phyloP scores from a whole-genome alignment of 2,329 filamentous ascomycete genomes.

The Neonectria coccinea region DNA sequence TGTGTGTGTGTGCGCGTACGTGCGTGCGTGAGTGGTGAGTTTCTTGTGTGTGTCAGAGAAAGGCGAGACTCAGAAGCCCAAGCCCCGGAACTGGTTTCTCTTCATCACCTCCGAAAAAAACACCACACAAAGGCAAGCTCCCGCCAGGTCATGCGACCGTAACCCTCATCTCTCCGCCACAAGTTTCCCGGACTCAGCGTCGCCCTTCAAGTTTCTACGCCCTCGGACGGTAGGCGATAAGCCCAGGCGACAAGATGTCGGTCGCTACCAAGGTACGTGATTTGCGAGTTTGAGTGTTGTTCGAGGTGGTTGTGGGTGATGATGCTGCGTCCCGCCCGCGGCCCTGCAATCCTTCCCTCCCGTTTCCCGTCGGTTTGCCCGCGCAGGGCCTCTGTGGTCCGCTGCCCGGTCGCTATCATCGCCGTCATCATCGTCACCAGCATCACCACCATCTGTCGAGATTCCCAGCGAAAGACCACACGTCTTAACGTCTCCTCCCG shows the following conservation, averaged over 20 bases:
- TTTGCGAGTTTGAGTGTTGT: slow-evolving; percentile 20
- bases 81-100: slow-evolving; percentile 27
- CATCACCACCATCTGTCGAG: neutral
- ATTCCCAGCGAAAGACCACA: neutral
- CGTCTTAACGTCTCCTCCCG: neutral
- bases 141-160: slow-evolving; percentile 55
- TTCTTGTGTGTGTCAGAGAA: slow-evolving; percentile 13
- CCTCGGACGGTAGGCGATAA: slow-evolving; percentile 61
- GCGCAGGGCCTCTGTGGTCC: neutral
- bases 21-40: slow-evolving; percentile 19
- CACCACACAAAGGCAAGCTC: slow-evolving; percentile 40
- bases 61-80: slow-evolving; percentile 25
- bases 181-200: slow-evolving; percentile 49
- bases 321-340: slow-evolving; percentile 11
- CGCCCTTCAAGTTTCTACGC: slow-evolving; percentile 51
- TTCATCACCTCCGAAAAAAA: slow-evolving; percentile 36
- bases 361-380: neutral
- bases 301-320: slow-evolving; percentile 4
- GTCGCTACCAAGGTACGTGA: slow-evolving; percentile 68
- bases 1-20: neutral
- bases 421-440: neutral
- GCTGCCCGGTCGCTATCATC: neutral
- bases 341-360: neutral
- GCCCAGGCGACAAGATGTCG: slow-evolving; percentile 68
- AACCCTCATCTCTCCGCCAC: slow-evolving; percentile 49